Evolutionary conservation across 2,329 filamentous ascomycete species (phyloP).

Genomic region (Thielaviopsis populi): DNA sequence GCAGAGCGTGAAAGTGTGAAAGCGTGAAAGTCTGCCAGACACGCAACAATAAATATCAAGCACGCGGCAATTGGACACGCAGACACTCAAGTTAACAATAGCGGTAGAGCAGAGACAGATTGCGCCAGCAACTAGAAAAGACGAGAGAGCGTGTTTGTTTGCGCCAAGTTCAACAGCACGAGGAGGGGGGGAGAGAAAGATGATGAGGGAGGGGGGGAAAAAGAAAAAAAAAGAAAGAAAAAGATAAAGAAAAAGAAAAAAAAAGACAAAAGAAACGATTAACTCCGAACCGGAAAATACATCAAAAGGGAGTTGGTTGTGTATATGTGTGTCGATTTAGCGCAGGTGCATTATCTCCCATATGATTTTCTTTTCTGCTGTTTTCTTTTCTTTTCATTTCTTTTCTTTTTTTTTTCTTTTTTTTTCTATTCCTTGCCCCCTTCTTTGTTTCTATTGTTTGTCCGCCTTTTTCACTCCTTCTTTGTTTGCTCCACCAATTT

Average conservation of each 20-base stretch:
- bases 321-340: not conserved
- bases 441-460: not conserved
- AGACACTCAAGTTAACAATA: not conserved
- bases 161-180: too few relatives aligned
- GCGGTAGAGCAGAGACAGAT: not conserved
- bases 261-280: too few relatives aligned
- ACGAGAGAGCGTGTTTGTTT: not conserved
- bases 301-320: too few relatives aligned
- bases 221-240: not conserved
- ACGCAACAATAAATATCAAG: not conserved
- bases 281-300: too few relatives aligned
- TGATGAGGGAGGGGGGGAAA: constrained; percentile 1
- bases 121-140: not conserved
- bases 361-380: not conserved
- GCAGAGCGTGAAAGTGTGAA: too few relatives aligned
- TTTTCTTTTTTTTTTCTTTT: not conserved
- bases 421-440: not conserved
- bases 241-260: too few relatives aligned
- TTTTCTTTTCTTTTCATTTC: too few relatives aligned
- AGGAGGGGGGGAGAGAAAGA: not conserved
- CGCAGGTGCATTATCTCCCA: not conserved
- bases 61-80: not conserved
- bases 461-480: not conserved
- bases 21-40: not conserved
- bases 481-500: not conserved